Conservation (phyloP, 169 alveolate species). For the Babesia bigemina region DNA sequence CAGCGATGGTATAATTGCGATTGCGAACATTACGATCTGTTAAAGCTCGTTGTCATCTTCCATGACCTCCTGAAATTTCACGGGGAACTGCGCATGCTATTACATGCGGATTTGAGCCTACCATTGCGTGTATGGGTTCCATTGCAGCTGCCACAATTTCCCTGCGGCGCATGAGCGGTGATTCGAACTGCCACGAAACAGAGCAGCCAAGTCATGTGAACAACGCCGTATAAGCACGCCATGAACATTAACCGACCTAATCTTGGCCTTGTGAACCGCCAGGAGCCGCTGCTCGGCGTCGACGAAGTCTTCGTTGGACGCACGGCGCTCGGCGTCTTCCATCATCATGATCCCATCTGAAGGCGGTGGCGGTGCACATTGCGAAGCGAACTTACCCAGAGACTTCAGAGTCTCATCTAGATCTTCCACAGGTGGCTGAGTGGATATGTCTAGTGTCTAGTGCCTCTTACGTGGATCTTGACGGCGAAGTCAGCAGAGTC, state of each 20-base stretch:
- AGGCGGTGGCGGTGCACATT: neutral
- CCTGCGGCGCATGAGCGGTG: constrained; percentile 33
- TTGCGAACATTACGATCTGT: constrained; percentile 7
- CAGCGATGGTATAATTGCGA: neutral
- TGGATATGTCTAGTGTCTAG: no score
- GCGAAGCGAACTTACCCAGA: constrained; percentile 21
- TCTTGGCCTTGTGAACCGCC: constrained; percentile 71
- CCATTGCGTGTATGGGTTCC: constrained; percentile 78
- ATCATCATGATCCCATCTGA: constrained; percentile 77
- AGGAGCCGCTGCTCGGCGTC: constrained; percentile 73
- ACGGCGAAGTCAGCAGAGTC: constrained; percentile 70
- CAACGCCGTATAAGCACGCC: no score
- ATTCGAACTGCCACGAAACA: neutral
- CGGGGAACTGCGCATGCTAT: constrained; percentile 57
- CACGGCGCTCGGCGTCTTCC: constrained; percentile 74
- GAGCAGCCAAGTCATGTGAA: no score
- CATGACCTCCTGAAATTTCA: constrained; percentile 46
- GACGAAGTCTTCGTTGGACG: constrained; percentile 74
- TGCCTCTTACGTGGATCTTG: constrained; percentile 57
- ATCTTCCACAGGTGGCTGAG: constrained; percentile 67
- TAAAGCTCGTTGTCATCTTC: constrained; percentile 2
- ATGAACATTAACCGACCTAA: constrained; percentile 51
- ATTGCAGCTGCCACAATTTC: constrained; percentile 76
- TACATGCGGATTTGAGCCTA: constrained; percentile 16
- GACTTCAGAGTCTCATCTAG: constrained; percentile 49